Evolutionary conservation across 305 asterid species (phyloP).

Genomic region (Rubia peregrina): DNA sequence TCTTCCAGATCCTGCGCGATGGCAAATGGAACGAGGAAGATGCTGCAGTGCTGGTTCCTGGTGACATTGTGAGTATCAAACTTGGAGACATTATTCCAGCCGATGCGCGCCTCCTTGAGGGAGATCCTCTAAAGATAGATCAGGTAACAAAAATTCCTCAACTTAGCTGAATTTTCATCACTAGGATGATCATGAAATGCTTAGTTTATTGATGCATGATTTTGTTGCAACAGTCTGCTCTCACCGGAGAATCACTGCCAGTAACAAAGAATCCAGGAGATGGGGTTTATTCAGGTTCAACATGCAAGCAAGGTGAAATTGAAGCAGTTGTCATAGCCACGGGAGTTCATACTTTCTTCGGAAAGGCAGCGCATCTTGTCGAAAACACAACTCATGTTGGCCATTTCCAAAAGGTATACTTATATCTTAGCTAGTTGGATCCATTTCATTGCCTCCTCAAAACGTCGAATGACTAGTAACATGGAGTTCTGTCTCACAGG

Average conservation of each 20-base stretch:
- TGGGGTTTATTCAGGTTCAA: conserved; percentile 24
- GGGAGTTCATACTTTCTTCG: conserved; percentile 18
- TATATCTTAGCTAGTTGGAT: background rate
- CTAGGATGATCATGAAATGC: background rate
- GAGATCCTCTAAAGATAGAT: conserved; percentile 32
- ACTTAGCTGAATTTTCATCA: background rate
- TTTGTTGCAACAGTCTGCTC: conserved; percentile 9
- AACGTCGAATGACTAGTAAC: background rate
- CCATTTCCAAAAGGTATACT: conserved; percentile 15
- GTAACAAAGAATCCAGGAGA: conserved; percentile 21
- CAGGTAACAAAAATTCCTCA: conserved; percentile 19
- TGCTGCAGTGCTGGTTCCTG: conserved; percentile 28
- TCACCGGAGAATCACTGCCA: conserved; percentile 22
- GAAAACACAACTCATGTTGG: conserved; percentile 18
- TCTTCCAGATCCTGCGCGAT: conserved; percentile 22
- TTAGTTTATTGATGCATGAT: background rate
- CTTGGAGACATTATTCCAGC: conserved; percentile 33
- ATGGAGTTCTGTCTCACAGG: conserved; percentile 1
- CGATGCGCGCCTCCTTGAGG: conserved; percentile 30
- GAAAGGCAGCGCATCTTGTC: conserved; percentile 19
- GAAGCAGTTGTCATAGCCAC: conserved; percentile 21
- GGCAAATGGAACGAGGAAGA: conserved; percentile 32
- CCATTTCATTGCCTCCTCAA: too few relatives aligned
- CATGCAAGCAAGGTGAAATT: conserved; percentile 21
- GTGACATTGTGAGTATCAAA: conserved; percentile 30